phyloP scores from a whole-genome alignment of 1,284 basidiomycete species.

The Pholiota adiposa region DNA sequence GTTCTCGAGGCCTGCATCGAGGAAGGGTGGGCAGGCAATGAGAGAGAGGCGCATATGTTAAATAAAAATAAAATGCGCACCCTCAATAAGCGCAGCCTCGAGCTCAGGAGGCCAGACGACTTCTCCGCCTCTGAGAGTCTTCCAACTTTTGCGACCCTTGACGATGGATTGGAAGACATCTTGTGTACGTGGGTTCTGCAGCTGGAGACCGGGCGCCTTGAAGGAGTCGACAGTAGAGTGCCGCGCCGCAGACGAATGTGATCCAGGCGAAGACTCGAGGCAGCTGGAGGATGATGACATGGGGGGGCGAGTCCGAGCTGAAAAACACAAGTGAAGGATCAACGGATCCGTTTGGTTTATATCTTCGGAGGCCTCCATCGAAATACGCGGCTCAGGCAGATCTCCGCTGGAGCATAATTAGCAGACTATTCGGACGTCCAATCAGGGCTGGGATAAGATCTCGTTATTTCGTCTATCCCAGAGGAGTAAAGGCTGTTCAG shows the following conservation, averaged over 20 bases:
- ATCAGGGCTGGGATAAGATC: conserved; percentile 32
- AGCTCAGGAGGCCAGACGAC: conserved; percentile 78
- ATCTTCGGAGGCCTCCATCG: conserved; percentile 25
- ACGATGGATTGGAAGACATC: conserved; percentile 69
- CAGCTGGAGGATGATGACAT: conserved; percentile 27
- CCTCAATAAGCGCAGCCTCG: conserved; percentile 76
- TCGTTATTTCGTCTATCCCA: conserved; percentile 34
- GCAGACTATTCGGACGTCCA: conserved; percentile 37
- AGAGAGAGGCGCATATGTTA: not conserved
- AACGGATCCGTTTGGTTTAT: conserved; percentile 34
- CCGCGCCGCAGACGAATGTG: conserved; percentile 22
- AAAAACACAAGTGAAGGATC: conserved; percentile 23
- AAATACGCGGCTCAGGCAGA: conserved; percentile 28
- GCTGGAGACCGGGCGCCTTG: conserved; percentile 28
- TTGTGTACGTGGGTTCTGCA: conserved; percentile 38
- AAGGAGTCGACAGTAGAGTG: conserved; percentile 26
- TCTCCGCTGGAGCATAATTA: conserved; percentile 28
- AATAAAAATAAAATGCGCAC: conserved; percentile 36
- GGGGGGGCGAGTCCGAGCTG: conserved; percentile 17
- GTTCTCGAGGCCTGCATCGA: conserved; percentile 56
- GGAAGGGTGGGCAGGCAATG: not conserved
- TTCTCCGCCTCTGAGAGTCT: conserved; percentile 70
- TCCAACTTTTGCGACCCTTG: conserved; percentile 73
- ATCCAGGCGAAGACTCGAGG: conserved; percentile 21
- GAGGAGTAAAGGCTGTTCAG: conserved; percentile 39